Conservation (phyloP, 768 basidiomycete species). For the Leucosporidium creatinivorum region DNA sequence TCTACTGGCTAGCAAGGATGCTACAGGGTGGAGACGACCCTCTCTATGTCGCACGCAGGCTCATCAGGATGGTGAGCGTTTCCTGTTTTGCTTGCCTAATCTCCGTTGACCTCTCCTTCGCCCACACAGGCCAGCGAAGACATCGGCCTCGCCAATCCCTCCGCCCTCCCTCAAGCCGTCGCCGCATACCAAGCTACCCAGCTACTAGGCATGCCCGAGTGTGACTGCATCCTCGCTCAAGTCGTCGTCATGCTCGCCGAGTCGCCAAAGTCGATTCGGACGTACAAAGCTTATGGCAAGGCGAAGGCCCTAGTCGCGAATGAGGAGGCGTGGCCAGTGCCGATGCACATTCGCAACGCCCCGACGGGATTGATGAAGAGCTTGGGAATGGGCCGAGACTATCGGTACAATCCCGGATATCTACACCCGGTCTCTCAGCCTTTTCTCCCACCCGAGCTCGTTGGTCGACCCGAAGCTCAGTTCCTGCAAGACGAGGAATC, state of each 20-base stretch:
- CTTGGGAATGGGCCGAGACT: conserved; percentile 48
- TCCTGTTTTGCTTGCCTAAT: no score
- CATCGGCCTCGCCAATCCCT: conserved; percentile 68
- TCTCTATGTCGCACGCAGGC: conserved; percentile 63
- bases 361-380: conserved; percentile 65
- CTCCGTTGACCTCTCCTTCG: conserved; percentile 48
- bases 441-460: conserved; percentile 53
- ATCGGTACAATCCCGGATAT: conserved; percentile 29
- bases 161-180: conserved; percentile 60
- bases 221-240: conserved; percentile 66
- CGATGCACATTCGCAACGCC: conserved; percentile 67
- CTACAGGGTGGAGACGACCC: conserved; percentile 51
- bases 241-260: conserved; percentile 70
- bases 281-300: conserved; percentile 67
- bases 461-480: background rate
- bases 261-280: conserved; percentile 70
- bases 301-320: conserved; percentile 37
- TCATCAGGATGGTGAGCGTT: conserved; percentile 53
- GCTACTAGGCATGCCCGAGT: conserved; percentile 63
- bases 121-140: conserved; percentile 61
- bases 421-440: conserved; percentile 62
- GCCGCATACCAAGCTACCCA: conserved; percentile 45
- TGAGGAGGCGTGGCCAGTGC: conserved; percentile 39
- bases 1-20: conserved; percentile 74
- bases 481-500: conserved; percentile 11